Percentiles rank a stretch among this genome's conserved stretches.
phyloP scores from a whole-genome alignment of 2,329 filamentous ascomycete genomes.

The Chrysosphaeria jannelii region DNA sequence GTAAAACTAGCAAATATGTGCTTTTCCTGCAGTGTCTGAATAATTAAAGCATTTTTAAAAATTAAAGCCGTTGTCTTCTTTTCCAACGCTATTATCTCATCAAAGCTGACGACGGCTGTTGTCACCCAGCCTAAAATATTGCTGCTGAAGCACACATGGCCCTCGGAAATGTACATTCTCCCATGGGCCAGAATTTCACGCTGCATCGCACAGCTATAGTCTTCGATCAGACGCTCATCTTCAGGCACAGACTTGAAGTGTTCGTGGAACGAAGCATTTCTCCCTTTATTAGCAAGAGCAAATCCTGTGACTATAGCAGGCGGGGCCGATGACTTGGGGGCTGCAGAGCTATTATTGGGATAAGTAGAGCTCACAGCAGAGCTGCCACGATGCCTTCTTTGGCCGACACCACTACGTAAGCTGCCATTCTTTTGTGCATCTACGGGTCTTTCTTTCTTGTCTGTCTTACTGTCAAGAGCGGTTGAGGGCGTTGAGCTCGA shows the following conservation, averaged over 20 bases:
- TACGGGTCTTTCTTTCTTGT: no score
- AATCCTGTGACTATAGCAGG: constrained; percentile 71
- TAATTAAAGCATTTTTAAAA: constrained; percentile 92
- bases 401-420: constrained; percentile 27
- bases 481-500: no score
- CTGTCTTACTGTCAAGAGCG: no score
- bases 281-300: constrained; percentile 81
- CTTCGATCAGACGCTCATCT: constrained; percentile 92
- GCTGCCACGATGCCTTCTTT: constrained; percentile 50
- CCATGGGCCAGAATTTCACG: constrained; percentile 87
- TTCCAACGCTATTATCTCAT: constrained; percentile 88
- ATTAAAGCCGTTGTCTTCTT: constrained; percentile 87
- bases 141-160: constrained; percentile 93
- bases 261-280: constrained; percentile 82
- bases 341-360: constrained; percentile 40
- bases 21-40: constrained; percentile 80
- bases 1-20: constrained; percentile 91
- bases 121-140: constrained; percentile 98
- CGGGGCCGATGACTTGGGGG: constrained; percentile 38
- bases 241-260: constrained; percentile 92
- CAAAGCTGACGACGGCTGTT: constrained; percentile 90
- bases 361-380: constrained; percentile 34
- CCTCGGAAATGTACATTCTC: constrained; percentile 82
- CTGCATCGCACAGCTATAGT: constrained; percentile 90
- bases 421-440: constrained; percentile 32